Base-by-base conservation (phyloP, 371 early-diverging fungal genomes). In the Actinomortierella ambigua region DNA sequence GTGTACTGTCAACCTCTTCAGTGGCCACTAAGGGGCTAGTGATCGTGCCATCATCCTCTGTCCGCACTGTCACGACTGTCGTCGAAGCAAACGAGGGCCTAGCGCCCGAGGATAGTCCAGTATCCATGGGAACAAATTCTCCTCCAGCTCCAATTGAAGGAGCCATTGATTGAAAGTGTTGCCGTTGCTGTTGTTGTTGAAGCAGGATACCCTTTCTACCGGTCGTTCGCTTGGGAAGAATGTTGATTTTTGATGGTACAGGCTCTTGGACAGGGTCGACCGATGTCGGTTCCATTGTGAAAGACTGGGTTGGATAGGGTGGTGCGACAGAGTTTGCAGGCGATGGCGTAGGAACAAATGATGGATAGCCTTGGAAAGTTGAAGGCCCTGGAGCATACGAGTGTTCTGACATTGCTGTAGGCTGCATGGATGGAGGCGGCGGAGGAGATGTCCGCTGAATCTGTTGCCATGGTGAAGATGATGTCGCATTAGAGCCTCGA, bases 191-290 rank as follows among this genome's bases (percentile, higher is more conserved):
- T 27, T 66, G 69, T 23, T 64, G 63, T n/a, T 60, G 69, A 40
- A 55, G 42, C 6, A 69, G 41, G 14, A 69, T 7, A 9, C 70
- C 70, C 28, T 69, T 69, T 8, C 66, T 58, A 1, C 66, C 66
- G 0, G 73, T 71, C 4, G 66, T 71, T 9, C 60, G 54, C 48
- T 71, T 71, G 6, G 73, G 73, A 34, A 66, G 18, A 29, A 66
- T 63, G 6, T 55, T 53, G 6, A 53, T 66, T 7, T 59, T 59
- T 1, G 53, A 39, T 1, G 56, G 59, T 2, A 41, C 42, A 6
- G 26, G 44, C 22, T 61, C 62, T 1, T 26, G 34, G 5, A 42
- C 50, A 34, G 41, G 18, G 29, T 40, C 22, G 15, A 4, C 43
- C 29, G 6, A 57, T 53, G 29, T 53, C 55, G 17, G 52, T 18